phyloP scores from a whole-genome alignment of 2,329 filamentous ascomycete species.

The Microthyrium microscopicum region DNA sequence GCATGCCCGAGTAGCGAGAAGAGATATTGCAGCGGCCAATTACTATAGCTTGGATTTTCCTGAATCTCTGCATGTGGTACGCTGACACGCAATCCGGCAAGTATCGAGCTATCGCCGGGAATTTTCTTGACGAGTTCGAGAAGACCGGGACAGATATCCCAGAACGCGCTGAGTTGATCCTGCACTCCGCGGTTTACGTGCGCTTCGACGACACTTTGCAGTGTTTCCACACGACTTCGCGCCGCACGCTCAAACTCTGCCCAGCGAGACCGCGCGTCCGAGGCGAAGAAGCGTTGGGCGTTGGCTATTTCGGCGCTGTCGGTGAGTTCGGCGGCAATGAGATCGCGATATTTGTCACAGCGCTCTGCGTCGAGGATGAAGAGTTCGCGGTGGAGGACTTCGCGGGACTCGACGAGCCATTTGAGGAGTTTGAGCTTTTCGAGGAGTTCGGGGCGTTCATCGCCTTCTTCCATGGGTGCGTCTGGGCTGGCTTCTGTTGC shows the following conservation, averaged over 20 bases:
- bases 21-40: conserved; percentile 78
- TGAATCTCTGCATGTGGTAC: conserved; percentile 66
- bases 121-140: conserved; percentile 65
- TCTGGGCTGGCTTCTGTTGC: conserved; percentile 37
- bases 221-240: conserved; percentile 55
- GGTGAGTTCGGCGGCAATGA: conserved; percentile 68
- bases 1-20: conserved; percentile 72
- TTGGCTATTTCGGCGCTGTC: conserved; percentile 61
- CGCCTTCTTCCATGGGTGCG: conserved; percentile 82
- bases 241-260: conserved; percentile 55
- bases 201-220: conserved; percentile 62
- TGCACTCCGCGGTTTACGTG: conserved; percentile 82
- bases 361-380: conserved; percentile 74
- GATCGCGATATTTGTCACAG: conserved; percentile 70
- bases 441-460: conserved; percentile 82
- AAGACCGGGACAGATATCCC: conserved; percentile 86
- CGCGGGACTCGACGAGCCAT: conserved; percentile 92
- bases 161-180: conserved; percentile 83
- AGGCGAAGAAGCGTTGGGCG: conserved; percentile 65
- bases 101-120: conserved; percentile 33
- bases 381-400: conserved; percentile 67
- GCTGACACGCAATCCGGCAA: conserved; percentile 48
- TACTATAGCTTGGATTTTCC: conserved; percentile 69
- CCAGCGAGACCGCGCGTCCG: conserved; percentile 59
- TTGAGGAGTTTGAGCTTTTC: conserved; percentile 91